phyloP scores from a whole-genome alignment of 1,139 yeast species.

The Debaryomycetaceae sp. region DNA sequence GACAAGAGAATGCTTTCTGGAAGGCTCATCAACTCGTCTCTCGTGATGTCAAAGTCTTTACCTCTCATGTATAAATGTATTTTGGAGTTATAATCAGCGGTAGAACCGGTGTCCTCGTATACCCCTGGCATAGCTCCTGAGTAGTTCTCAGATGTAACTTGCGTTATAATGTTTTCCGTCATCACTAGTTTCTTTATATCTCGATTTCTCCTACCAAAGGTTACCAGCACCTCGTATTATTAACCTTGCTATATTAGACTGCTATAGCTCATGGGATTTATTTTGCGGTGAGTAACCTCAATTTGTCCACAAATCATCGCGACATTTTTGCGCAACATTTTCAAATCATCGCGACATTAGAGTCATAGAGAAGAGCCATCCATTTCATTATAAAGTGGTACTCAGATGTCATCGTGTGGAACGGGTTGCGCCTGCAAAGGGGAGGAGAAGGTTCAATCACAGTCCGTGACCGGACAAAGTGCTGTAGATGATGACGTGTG shows the following conservation, averaged over 20 bases:
- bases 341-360: not conserved
- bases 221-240: conserved; percentile 1
- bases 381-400: not conserved
- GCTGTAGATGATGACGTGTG: conserved; percentile 34
- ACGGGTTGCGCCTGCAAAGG: not conserved
- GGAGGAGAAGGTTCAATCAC: not conserved
- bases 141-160: conserved; percentile 50
- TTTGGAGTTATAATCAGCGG: conserved; percentile 56
- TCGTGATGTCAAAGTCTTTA: conserved; percentile 59
- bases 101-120: conserved; percentile 19
- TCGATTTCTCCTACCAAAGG: not conserved
- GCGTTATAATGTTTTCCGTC: conserved; percentile 49
- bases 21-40: conserved; percentile 85
- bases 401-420: not conserved
- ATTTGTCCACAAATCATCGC: not conserved
- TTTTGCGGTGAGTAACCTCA: not conserved
- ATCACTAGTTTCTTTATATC: conserved; percentile 10
- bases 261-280: not conserved
- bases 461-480: not conserved
- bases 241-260: not conserved
- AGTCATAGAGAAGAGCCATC: not conserved
- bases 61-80: conserved; percentile 70
- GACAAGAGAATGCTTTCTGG: conserved; percentile 90
- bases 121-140: conserved; percentile 10
- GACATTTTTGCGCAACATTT: not conserved